Evolutionary conservation across 2,329 filamentous ascomycete genomes (phyloP).

Genomic region (Pseudogymnoascus sp.): DNA sequence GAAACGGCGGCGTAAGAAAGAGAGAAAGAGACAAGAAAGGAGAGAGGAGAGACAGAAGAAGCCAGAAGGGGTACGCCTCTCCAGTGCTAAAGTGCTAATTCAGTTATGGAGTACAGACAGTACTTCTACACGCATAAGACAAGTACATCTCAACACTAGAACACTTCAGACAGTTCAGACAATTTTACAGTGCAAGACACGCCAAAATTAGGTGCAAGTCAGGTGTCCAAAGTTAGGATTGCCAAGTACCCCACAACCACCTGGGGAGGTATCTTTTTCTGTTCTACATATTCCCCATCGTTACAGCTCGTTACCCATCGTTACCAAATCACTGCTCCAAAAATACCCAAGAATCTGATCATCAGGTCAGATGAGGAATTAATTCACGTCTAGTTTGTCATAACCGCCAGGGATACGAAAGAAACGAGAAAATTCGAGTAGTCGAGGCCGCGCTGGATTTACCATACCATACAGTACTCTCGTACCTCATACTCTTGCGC

Average conservation of each 20-base stretch:
- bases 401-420: background rate
- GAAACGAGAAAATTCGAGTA: too few relatives aligned
- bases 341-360: background rate
- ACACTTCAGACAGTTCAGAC: background rate
- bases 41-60: background rate
- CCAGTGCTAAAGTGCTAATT: too few relatives aligned
- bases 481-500: background rate
- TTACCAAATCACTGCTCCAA: background rate
- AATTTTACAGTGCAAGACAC: background rate
- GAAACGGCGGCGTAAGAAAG: background rate
- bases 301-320: too few relatives aligned
- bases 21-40: background rate
- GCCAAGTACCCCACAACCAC: background rate
- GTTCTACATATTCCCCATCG: too few relatives aligned
- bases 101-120: too few relatives aligned
- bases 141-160: background rate
- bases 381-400: background rate
- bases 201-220: background rate
- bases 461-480: background rate
- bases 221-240: background rate
- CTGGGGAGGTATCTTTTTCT: background rate
- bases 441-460: too few relatives aligned
- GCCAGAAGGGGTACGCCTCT: background rate
- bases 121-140: background rate
- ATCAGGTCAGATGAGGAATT: conserved; percentile 1